Evolutionary conservation across 1,284 basidiomycete genomes (phyloP).

Genomic region (Kwoniella shivajii): DNA sequence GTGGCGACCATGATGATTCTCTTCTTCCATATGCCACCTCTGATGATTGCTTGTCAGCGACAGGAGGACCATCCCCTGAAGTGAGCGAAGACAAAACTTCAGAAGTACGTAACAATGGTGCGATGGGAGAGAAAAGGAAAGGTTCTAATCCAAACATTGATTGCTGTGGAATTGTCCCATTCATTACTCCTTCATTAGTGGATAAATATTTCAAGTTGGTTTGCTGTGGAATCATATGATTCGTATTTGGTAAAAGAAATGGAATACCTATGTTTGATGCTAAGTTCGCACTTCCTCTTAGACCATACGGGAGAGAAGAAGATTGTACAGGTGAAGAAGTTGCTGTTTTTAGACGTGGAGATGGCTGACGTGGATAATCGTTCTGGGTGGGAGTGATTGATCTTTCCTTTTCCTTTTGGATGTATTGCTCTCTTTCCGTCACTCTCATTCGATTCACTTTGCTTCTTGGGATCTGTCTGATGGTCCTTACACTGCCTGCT

Average conservation of each 20-base stretch:
- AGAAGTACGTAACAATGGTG: slow-evolving; percentile 11
- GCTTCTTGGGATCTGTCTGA: slow-evolving; percentile 11
- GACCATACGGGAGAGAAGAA: background rate
- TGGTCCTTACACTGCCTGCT: slow-evolving; percentile 3
- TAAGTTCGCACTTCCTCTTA: too few species aligned
- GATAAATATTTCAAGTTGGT: too few species aligned
- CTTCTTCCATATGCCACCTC: background rate
- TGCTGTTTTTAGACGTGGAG: background rate
- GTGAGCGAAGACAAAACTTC: slow-evolving; percentile 10
- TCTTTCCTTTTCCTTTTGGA: background rate
- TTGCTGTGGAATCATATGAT: too few species aligned
- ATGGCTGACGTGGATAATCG: background rate
- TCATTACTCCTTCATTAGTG: too few species aligned
- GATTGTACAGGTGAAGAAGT: background rate
- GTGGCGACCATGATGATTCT: slow-evolving; percentile 16
- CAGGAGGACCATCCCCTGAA: background rate
- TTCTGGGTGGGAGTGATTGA: slow-evolving; percentile 8
- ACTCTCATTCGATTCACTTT: background rate
- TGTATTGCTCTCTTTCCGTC: background rate
- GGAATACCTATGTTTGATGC: background rate
- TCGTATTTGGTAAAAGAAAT: background rate
- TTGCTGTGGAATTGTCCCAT: background rate
- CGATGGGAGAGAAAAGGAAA: slow-evolving; percentile 9
- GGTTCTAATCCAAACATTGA: slow-evolving; percentile 11
- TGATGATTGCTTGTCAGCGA: background rate